Percentiles rank a stretch among this genome's conserved stretches.
Evolutionary conservation across 768 basidiomycete genomes (phyloP).

Genomic region (Termitomyces sp.): DNA sequence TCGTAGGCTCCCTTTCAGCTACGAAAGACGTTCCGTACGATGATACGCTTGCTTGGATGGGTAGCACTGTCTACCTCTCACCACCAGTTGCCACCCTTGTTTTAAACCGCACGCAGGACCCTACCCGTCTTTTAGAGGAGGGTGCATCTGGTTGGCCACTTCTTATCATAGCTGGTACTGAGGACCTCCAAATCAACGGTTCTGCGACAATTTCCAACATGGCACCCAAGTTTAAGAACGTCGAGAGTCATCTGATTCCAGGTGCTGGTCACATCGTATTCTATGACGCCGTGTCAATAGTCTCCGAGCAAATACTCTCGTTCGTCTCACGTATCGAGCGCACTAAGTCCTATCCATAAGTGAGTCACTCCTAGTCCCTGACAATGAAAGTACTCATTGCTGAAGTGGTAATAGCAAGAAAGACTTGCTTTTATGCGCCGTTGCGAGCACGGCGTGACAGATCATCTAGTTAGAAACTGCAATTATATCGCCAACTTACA

Average conservation of each 20-base stretch:
- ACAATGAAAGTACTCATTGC: too few relatives aligned
- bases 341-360: neutral
- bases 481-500: too few relatives aligned
- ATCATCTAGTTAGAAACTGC: too few relatives aligned
- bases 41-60: neutral
- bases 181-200: constrained; percentile 20
- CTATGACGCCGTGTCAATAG: neutral
- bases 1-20: neutral
- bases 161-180: neutral
- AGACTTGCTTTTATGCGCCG: too few relatives aligned
- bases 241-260: constrained; percentile 21
- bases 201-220: constrained; percentile 20
- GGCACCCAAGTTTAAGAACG: constrained; percentile 25
- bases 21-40: neutral
- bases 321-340: neutral
- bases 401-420: too few relatives aligned
- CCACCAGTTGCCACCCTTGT: neutral
- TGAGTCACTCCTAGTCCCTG: neutral
- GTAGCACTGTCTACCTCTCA: neutral
- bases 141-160: neutral
- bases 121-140: neutral
- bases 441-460: too few relatives aligned
- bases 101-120: neutral
- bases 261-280: constrained; percentile 21
- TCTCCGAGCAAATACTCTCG: neutral